Percentiles rank a stretch among this genome's conserved stretches.
phyloP scores from a whole-genome alignment of 805 yeast species.

The Ogataea naganishii region DNA sequence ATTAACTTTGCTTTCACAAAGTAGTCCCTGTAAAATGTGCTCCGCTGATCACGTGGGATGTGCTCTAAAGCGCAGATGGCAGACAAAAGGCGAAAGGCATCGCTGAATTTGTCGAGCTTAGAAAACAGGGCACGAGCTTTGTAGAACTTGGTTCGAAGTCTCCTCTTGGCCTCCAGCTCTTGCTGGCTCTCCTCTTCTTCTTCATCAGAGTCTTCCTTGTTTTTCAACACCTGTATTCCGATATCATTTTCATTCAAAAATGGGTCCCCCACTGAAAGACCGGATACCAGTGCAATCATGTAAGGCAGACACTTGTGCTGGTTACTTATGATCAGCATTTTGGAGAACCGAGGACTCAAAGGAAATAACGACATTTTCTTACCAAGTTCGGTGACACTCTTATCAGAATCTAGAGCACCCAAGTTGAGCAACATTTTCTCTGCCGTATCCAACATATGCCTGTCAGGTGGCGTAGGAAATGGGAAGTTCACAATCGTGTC shows the following conservation, averaged over 20 bases:
- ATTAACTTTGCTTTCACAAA: constrained; percentile 71
- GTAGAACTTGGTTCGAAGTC: constrained; percentile 41
- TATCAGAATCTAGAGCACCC: constrained; percentile 65
- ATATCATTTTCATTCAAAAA: constrained; percentile 69
- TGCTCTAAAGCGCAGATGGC: constrained; percentile 87
- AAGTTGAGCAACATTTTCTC: constrained; percentile 57
- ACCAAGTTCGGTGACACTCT: constrained; percentile 68
- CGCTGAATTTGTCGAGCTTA: constrained; percentile 65
- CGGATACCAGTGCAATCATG: constrained; percentile 87
- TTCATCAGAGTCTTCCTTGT: constrained; percentile 22
- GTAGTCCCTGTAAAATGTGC: constrained; percentile 44
- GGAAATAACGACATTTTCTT: constrained; percentile 86
- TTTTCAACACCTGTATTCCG: constrained; percentile 35
- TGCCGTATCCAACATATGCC: constrained; percentile 50
- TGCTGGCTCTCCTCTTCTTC: constrained; percentile 25
- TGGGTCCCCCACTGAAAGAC: constrained; percentile 89
- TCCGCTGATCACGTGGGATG: constrained; percentile 40
- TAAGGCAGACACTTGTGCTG: constrained; percentile 82
- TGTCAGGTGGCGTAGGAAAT: constrained; percentile 84
- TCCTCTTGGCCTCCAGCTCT: constrained; percentile 30
- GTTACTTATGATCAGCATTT: constrained; percentile 80
- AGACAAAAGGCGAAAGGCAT: constrained; percentile 64
- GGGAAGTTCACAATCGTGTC: constrained; percentile 88
- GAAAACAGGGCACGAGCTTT: constrained; percentile 54
- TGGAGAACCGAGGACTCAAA: constrained; percentile 85